A percentile compares a stretch with the other conserved stretches of the same genome.
phyloP scores from a whole-genome alignment of 495 filamentous ascomycete species.

The Penicillium taxi region DNA sequence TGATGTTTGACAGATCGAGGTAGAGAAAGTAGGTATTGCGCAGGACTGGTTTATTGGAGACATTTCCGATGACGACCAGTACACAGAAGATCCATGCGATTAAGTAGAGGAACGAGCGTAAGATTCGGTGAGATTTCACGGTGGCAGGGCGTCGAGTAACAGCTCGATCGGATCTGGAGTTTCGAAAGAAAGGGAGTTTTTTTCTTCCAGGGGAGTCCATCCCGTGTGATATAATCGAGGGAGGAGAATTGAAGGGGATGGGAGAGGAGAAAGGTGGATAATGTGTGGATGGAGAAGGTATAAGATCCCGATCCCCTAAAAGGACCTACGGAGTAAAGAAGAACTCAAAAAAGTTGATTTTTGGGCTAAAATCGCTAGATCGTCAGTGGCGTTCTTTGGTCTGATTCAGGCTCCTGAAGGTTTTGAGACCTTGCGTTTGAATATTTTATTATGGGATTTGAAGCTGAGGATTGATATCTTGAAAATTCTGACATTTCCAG shows the following conservation, averaged over 20 bases:
- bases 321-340: too few relatives aligned
- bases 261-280: conserved; percentile 3
- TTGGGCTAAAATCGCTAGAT: too few relatives aligned
- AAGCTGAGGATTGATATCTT: too few relatives aligned
- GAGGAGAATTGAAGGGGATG: conserved; percentile 2
- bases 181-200: conserved; percentile 28
- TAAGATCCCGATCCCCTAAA: too few relatives aligned
- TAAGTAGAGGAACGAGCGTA: conserved; percentile 64
- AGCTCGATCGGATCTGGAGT: conserved; percentile 17
- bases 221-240: conserved; percentile 10
- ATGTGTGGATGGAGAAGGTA: conserved; percentile 1
- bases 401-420: too few relatives aligned
- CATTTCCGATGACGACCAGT: conserved; percentile 69
- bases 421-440: too few relatives aligned
- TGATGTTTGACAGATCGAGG: conserved; percentile 75
- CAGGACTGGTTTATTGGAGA: conserved; percentile 49
- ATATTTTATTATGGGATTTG: too few relatives aligned
- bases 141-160: conserved; percentile 21
- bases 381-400: conserved; percentile 20
- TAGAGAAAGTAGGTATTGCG: conserved; percentile 71
- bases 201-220: conserved; percentile 15
- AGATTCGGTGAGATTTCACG: conserved; percentile 33
- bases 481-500: too few relatives aligned
- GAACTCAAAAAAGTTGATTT: too few relatives aligned
- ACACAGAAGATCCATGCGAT: conserved; percentile 69